A percentile compares a stretch with the other conserved stretches of the same genome.
Evolutionary conservation across 1,139 yeast species (phyloP).

Genomic region (Suhomyces guaymorum): DNA sequence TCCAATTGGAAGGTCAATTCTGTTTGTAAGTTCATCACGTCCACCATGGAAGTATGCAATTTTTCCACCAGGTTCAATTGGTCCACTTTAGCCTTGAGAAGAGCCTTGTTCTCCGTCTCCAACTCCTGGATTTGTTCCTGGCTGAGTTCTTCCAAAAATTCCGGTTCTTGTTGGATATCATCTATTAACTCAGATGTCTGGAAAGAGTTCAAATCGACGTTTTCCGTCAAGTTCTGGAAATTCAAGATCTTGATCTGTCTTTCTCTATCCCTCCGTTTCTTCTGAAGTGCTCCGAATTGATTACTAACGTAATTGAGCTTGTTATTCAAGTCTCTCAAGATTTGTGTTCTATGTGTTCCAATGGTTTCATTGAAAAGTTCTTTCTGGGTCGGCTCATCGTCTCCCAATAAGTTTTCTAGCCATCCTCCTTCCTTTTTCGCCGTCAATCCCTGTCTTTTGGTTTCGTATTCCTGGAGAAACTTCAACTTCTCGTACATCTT

Average conservation of each 20-base stretch:
- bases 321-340: slow-evolving; percentile 40
- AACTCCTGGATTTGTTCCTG: slow-evolving; percentile 69
- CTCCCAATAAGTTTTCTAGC: slow-evolving; percentile 29
- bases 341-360: slow-evolving; percentile 38
- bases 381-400: slow-evolving; percentile 32
- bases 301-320: slow-evolving; percentile 37
- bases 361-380: slow-evolving; percentile 29
- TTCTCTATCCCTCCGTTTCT: slow-evolving; percentile 44
- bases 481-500: slow-evolving; percentile 52
- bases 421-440: slow-evolving; percentile 23
- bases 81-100: slow-evolving; percentile 59
- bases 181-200: slow-evolving; percentile 19
- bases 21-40: slow-evolving; percentile 75
- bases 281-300: slow-evolving; percentile 43
- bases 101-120: slow-evolving; percentile 69
- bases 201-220: slow-evolving; percentile 13
- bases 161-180: slow-evolving; percentile 18
- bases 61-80: slow-evolving; percentile 68
- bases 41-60: slow-evolving; percentile 78
- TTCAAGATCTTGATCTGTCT: slow-evolving; percentile 41
- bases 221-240: slow-evolving; percentile 40
- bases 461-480: slow-evolving; percentile 52
- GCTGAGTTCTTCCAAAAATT: slow-evolving; percentile 29
- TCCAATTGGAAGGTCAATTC: slow-evolving; percentile 77
- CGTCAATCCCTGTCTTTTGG: slow-evolving; percentile 34